Percentiles rank a stretch among this genome's conserved stretches.
Evolutionary conservation across 2,329 filamentous ascomycete species (phyloP).

Genomic region (Fusarium drepaniforme): DNA sequence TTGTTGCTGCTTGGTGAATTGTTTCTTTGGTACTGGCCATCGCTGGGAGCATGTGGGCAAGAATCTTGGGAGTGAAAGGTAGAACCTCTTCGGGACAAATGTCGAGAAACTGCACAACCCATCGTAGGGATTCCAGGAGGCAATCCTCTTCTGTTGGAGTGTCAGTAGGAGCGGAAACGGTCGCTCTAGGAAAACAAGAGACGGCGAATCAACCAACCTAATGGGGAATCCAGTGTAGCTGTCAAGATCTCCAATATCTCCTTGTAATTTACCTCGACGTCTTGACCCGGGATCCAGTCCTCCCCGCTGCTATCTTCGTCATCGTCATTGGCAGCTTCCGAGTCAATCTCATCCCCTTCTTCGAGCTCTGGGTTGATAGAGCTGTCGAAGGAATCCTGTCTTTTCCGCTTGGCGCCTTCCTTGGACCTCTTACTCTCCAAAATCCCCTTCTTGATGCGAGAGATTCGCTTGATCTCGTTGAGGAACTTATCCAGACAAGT

Average conservation of each 20-base stretch:
- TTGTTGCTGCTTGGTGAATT: slow-evolving; percentile 87
- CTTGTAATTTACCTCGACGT: slow-evolving; percentile 93
- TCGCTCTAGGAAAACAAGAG: too few relatives aligned
- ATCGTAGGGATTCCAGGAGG: slow-evolving; percentile 88
- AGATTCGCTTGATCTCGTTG: slow-evolving; percentile 93
- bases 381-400: slow-evolving; percentile 76
- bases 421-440: slow-evolving; percentile 83
- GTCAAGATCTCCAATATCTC: slow-evolving; percentile 94
- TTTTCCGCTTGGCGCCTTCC: slow-evolving; percentile 76
- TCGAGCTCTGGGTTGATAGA: slow-evolving; percentile 71
- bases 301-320: slow-evolving; percentile 78
- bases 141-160: slow-evolving; percentile 82
- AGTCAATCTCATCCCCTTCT: slow-evolving; percentile 70
- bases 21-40: slow-evolving; percentile 93
- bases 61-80: slow-evolving; percentile 90
- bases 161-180: slow-evolving; percentile 24
- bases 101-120: slow-evolving; percentile 97
- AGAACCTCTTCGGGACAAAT: slow-evolving; percentile 98
- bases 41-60: slow-evolving; percentile 92
- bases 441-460: slow-evolving; percentile 91
- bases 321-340: slow-evolving; percentile 68
- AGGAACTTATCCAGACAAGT: slow-evolving; percentile 90
- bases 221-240: slow-evolving; percentile 84
- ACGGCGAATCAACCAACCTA: slow-evolving; percentile 65
- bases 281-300: slow-evolving; percentile 97